A percentile compares a stretch with the other conserved stretches of the same genome.
phyloP scores from a whole-genome alignment of 2,329 filamentous ascomycete genomes.

The Orbilia ellipsospora region DNA sequence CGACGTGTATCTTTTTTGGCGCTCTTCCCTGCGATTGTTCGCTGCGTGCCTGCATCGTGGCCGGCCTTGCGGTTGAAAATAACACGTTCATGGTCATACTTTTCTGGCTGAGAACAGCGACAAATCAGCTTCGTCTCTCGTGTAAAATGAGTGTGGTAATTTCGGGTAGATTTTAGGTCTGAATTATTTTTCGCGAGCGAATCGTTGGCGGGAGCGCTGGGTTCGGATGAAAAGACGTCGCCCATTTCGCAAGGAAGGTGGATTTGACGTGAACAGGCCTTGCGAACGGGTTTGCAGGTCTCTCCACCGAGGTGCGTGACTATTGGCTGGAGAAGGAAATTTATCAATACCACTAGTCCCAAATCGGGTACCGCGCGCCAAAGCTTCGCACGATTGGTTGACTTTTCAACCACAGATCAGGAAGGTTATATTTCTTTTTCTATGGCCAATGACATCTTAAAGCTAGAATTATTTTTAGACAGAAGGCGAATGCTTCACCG shows the following conservation, averaged over 20 bases:
- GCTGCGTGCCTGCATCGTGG: background rate
- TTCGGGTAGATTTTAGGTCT: conserved; percentile 31
- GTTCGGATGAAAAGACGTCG: conserved; percentile 49
- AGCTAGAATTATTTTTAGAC: background rate
- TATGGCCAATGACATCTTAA: too few relatives aligned
- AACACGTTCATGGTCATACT: conserved; percentile 21
- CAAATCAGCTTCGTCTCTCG: conserved; percentile 17
- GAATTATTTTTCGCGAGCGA: conserved; percentile 31
- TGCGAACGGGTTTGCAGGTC: conserved; percentile 30
- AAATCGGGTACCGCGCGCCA: conserved; percentile 52
- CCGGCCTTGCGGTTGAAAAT: background rate
- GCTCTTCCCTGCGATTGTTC: background rate
- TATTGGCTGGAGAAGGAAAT: conserved; percentile 35
- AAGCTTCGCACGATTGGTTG: conserved; percentile 37
- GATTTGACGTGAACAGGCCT: conserved; percentile 22
- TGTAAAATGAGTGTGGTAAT: conserved; percentile 22
- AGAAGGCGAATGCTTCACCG: background rate
- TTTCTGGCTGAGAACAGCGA: conserved; percentile 19
- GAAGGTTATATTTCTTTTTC: background rate
- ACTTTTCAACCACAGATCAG: background rate
- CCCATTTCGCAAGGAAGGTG: conserved; percentile 12
- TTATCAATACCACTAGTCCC: conserved; percentile 5
- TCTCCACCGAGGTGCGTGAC: conserved; percentile 25
- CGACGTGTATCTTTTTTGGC: conserved; percentile 1
- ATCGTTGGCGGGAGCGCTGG: conserved; percentile 34